These are phyloP conservation scores for Saccharomyces paradoxus DNA, from an alignment of 805 yeast species.

Conservation along the genomic window DNA sequence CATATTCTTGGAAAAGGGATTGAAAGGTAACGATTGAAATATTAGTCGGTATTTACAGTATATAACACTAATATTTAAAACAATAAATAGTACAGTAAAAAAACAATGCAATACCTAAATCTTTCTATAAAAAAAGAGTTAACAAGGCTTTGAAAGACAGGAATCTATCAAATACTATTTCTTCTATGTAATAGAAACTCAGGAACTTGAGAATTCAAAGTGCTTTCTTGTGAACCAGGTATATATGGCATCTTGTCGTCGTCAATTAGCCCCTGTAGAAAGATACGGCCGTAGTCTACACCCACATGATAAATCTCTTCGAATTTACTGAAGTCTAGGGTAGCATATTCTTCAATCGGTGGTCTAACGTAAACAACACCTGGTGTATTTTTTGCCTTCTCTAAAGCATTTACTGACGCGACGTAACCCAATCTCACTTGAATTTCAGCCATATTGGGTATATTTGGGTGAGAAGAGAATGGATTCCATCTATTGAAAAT, in stretches of 20 bases:
- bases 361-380: slow-evolving; percentile 88
- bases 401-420: slow-evolving; percentile 88
- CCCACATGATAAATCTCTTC: slow-evolving; percentile 86
- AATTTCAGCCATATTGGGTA: slow-evolving; percentile 91
- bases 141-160: neutral
- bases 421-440: slow-evolving; percentile 91
- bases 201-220: slow-evolving; percentile 24
- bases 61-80: neutral
- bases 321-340: slow-evolving; percentile 85
- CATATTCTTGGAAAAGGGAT: neutral
- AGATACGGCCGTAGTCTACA: slow-evolving; percentile 55
- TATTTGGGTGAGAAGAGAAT: slow-evolving; percentile 75
- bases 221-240: slow-evolving; percentile 39
- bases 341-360: slow-evolving; percentile 86
- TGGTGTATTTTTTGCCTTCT: slow-evolving; percentile 71
- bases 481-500: slow-evolving; percentile 81
- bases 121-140: neutral
- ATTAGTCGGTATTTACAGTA: slow-evolving; percentile 2
- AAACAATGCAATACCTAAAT: neutral
- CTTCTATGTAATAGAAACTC: slow-evolving; percentile 41
- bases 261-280: slow-evolving; percentile 44
- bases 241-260: slow-evolving; percentile 52
- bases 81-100: slow-evolving; percentile 1
- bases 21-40: neutral
- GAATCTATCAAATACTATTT: slow-evolving; percentile 47